Evolutionary conservation across 768 basidiomycete genomes (phyloP), one percentile per base, ranked within the genome.

Genomic region (Ramaria rubella): DNA sequence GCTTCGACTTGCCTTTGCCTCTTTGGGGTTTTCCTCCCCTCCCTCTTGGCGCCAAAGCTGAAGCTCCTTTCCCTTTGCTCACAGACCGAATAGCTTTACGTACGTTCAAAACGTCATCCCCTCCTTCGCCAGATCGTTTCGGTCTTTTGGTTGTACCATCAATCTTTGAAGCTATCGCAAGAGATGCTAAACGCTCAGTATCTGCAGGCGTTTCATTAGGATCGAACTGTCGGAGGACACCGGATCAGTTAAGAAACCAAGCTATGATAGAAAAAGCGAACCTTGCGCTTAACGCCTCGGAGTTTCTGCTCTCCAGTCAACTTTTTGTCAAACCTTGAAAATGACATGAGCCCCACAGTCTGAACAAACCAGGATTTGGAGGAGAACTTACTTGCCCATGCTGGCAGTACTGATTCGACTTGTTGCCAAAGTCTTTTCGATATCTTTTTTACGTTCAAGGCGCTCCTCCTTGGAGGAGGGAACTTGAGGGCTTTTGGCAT

Each of bases 301-400:
- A 84, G 68, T 70, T 91, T 94, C 69, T 90, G 88, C 71, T 99
- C 96, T 12, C 94, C 94, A 51, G 94, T 87, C 21, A 98, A 78
- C 65, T 78, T 83, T 61, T 82, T 86, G 69, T 98, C 95, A 64
- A 96, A 99, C 63, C 81, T 86, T 31, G 15, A 19, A 14, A 17
- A 43, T 12, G 56, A n/a, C 23, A 30, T 50, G 45, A 55, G 36
- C 30, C 27, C 46, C 21, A 49, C 30, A 9, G 14, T 4, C 23
- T 19, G 21, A 11, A 23, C 26, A 11, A 23, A 33, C 24, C 1
- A 29, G 54, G 26, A 23, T 49, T 5, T 19, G 19, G 11, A 30
- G 6, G n/a, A 52, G 24, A n/a, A 60, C 65, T 48, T 43, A 66
- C 65, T 72, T 70, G 61, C 96, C 96, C 86, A 99, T 86, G 64